Base-by-base conservation (phyloP, 2,329 filamentous ascomycete species). In the Cadophora malorum region DNA sequence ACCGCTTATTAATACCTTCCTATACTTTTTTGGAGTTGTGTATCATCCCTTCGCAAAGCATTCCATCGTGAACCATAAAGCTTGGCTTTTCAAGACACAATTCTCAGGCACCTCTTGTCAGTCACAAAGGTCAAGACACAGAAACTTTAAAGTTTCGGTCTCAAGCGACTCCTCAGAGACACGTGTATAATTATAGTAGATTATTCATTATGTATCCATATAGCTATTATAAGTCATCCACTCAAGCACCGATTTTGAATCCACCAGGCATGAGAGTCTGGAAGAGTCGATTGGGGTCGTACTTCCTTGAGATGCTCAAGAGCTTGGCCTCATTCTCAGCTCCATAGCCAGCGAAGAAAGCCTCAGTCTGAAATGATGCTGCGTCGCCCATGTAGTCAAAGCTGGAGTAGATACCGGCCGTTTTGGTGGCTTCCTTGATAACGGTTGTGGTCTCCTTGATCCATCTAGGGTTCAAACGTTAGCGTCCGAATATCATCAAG, bases 231-330 rank as follows among this genome's bases (percentile, higher is more conserved):
- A n/a, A 49, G 19, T 21, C 19, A 21, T 49, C n/a, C 6, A 49
- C 19, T 49, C 45, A 63, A 35, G 31, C 41, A 50, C 60, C 60
- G 25, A 63, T 50, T 45, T 63, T 63, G 47, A 49, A 63, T 21
- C 60, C 60, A 14, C 60, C 60, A 35, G 60, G 60, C 60, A 63
- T 63, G 16, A 50, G 33, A 35, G 45, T 63, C 50, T 64, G 62
- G 62, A 64, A 64, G 4, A 64, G 35, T 5, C 62, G 49, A 8
- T 3, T 28, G 12, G 49, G 62, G 23, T 64, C 62, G 25, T 64
- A 64, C 50, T 64, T 64, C 35, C 62, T 64, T 12, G 62, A 64
- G 49, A 64, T 56, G 1, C 14, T 23, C 62, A 64, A 21, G 21
- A 64, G 21, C 49, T 56, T 56, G 8, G 31, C 50, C 50, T 55